Conservation (phyloP, 2,329 filamentous ascomycete genomes). For the Cladobotryum protrusum region DNA sequence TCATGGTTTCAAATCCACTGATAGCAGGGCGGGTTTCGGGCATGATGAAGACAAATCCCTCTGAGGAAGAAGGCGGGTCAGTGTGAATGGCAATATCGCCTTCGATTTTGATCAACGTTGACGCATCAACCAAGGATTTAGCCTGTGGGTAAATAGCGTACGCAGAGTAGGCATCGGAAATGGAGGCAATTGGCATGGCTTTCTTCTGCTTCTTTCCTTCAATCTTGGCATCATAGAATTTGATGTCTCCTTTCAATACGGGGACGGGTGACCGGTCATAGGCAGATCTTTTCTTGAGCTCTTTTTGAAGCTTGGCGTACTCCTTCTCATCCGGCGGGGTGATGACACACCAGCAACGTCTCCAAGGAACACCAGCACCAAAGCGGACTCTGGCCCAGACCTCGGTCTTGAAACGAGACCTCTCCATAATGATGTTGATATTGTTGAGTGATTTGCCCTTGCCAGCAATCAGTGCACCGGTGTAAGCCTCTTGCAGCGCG, state of each 20-base stretch:
- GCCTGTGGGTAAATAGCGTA: conserved; percentile 96
- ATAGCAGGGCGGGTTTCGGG: conserved; percentile 90
- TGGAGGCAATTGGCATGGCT: conserved; percentile 79
- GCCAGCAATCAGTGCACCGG: conserved; percentile 87
- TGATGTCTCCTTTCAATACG: conserved; percentile 78
- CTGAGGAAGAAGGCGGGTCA: conserved; percentile 66
- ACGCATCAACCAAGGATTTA: conserved; percentile 88
- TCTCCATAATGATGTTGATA: conserved; percentile 83
- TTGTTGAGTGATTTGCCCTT: conserved; percentile 88
- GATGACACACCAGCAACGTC: conserved; percentile 94
- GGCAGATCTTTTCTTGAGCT: conserved; percentile 70
- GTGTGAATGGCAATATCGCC: conserved; percentile 84
- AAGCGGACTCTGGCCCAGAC: conserved; percentile 96
- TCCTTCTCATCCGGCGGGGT: conserved; percentile 92
- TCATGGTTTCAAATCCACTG: conserved; percentile 89
- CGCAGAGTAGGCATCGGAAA: conserved; percentile 83
- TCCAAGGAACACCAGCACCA: conserved; percentile 92
- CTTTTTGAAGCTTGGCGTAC: conserved; percentile 74
- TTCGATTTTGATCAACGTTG: conserved; percentile 89
- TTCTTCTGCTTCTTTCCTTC: conserved; percentile 86
- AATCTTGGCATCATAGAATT: conserved; percentile 79
- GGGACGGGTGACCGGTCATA: conserved; percentile 69
- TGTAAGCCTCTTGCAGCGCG: conserved; percentile 92
- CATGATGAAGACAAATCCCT: conserved; percentile 98
- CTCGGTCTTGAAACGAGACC: conserved; percentile 68